Evolutionary conservation across 1,284 basidiomycete genomes (phyloP), one percentile per base, ranked within the genome.

Genomic region (Acaromyces ingoldii): DNA sequence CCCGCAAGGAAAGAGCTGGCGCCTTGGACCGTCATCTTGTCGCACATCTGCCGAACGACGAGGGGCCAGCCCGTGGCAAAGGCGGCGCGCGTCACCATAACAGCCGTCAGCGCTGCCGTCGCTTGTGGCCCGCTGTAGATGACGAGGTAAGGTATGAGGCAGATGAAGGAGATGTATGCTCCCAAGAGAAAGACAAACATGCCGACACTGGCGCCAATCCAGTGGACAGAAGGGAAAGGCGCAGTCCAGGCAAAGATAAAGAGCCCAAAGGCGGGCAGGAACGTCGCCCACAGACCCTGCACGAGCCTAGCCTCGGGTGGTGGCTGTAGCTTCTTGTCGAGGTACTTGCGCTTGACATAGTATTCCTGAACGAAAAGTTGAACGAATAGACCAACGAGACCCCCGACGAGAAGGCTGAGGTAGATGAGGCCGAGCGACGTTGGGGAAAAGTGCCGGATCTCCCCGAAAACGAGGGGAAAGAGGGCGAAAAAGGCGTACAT

Each of bases 401-500:
- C 58, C 24, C 62, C 62, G 26, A 63, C 55, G 17, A 63, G 51
- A 7, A 61, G 49, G 1, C 57, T 47, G 11, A 63, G 36, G 41
- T 57, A 63, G 17, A 61, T 51, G 43, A 63, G 21, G 4, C 62
- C 62, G 31, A 54, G 43, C 24, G 46, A 47, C 29, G 61, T 58
- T 3, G 54, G 38, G n/a, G 42, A 34, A 45, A 57, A 63, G 24
- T 50, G 47, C n/a, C 62, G 51, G 24, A 62, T 58, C n/a, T 41
- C 45, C 15, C 24, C 51, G 15, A 63, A 63, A 3, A 60, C 58
- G 24, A 53, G 53, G 6, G 62, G 62, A 9, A 62, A 53, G 39
- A 62, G 53, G 51, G 52, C 55, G 41, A 63, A 63, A 40, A 61
- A 63, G 43, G 49, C 55, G 39, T 63, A 63, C 31, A 63, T 53